A percentile compares a stretch with the other conserved stretches of the same genome.
phyloP scores from a whole-genome alignment of 2,329 filamentous ascomycete genomes.

The Cercospora sp. region DNA sequence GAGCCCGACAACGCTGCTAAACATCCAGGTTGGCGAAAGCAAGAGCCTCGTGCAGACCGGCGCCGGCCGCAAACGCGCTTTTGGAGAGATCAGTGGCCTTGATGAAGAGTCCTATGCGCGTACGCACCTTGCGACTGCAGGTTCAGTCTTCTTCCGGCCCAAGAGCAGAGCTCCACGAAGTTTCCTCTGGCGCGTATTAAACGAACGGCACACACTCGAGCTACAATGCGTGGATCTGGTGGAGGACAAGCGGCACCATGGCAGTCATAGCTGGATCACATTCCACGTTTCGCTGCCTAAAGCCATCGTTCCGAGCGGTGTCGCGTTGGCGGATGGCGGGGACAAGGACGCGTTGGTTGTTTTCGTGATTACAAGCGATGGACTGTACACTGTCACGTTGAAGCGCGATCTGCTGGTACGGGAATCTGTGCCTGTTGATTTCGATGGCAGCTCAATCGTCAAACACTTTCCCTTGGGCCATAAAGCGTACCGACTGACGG shows the following conservation, averaged over 20 bases:
- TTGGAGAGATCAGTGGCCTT: constrained; percentile 49
- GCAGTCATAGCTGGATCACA: constrained; percentile 56
- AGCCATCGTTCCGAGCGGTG: constrained; percentile 72
- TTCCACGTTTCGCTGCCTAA: constrained; percentile 81
- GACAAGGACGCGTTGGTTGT: constrained; percentile 76
- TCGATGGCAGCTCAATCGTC: constrained; percentile 73
- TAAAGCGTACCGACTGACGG: constrained; percentile 76
- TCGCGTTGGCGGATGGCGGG: constrained; percentile 77
- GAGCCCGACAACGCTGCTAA: constrained; percentile 58
- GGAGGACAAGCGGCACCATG: constrained; percentile 50
- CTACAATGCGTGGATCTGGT: constrained; percentile 80
- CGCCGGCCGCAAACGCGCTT: constrained; percentile 37
- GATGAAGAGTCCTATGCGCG: constrained; percentile 74
- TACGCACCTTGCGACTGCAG: constrained; percentile 72
- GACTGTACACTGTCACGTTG: constrained; percentile 81
- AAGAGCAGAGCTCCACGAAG: constrained; percentile 74
- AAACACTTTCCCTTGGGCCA: constrained; percentile 77
- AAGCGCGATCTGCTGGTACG: constrained; percentile 79
- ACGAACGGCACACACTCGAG: constrained; percentile 77
- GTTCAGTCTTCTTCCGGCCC: constrained; percentile 81
- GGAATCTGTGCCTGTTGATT: constrained; percentile 59
- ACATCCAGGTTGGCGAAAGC: constrained; percentile 64
- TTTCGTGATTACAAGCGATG: constrained; percentile 74
- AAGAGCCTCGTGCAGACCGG: constrained; percentile 40
- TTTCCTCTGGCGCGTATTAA: constrained; percentile 88